Base-by-base conservation (phyloP, 805 yeast species). In the Lachancea fermentati region DNA sequence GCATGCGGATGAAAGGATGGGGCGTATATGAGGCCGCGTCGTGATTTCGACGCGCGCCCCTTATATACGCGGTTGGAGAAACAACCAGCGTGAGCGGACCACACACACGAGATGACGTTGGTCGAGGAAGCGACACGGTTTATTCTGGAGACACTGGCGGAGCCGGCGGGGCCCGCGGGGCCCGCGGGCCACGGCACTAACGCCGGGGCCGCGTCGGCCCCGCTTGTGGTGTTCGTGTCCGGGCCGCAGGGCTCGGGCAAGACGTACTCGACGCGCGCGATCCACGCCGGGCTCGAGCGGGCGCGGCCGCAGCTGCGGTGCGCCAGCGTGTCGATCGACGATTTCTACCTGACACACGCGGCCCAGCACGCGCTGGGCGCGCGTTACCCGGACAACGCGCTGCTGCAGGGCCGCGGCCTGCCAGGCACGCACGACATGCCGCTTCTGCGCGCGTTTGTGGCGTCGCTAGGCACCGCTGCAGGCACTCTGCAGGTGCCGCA, bases 391-490 rank as follows among this genome's bases (percentile, higher is more conserved):
- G 70, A 62, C 11, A 85, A 85, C 55, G 57, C 62, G 26, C 63
- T 91, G 34, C 53, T 86, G 13, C 73, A 69, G 43, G 95, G 95
- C 2, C 66, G 97, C 18, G 97, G 97, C 0, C 69, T 85, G 12
- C 97, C 97, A 0, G 97, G 97, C 0, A 91, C 97, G 0, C 98
- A 91, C 58, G 97, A 91, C 54, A 53, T 85, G 43, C 36, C 44
- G 12, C 41, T 57, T 8, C 39, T 60, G 26, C 45, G 50, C 17
- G 41, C 45, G 9, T 48, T 49, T 30, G 30, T 58, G n/a, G 43
- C 48, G 13, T 50, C 48, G 1, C 52, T 83, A 11, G 19, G 26
- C 4, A 11, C 12, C n/a, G 31, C 31, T 22, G 22, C 19, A 15
- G 42, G 37, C n/a, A 18, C 33, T 11, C 14, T 34, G 36, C 19